Evolutionary conservation across 2,329 filamentous ascomycete species (phyloP).

Genomic region (Colletotrichum sp.): DNA sequence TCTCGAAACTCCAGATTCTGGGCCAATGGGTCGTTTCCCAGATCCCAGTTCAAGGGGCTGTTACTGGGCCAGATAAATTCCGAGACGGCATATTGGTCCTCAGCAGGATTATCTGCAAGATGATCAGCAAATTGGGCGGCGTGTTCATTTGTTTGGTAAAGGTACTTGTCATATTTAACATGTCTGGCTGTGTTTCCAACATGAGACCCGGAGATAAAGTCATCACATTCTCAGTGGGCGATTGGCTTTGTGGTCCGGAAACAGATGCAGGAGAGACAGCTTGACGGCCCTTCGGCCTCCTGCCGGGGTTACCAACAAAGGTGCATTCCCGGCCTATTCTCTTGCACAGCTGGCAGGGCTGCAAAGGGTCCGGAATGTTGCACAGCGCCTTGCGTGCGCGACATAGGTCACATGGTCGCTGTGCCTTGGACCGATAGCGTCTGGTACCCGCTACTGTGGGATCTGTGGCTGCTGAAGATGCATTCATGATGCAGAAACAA

Average conservation of each 20-base stretch:
- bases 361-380: conserved; percentile 29
- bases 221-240: background rate
- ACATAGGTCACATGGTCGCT: conserved; percentile 26
- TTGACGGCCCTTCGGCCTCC: background rate
- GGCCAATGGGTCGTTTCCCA: background rate
- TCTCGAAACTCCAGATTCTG: background rate
- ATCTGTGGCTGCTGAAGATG: background rate
- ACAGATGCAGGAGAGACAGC: background rate
- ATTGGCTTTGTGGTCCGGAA: background rate
- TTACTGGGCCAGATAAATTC: background rate
- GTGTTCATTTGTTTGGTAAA: background rate
- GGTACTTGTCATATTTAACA: background rate
- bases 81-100: background rate
- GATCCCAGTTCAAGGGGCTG: background rate
- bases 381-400: conserved; percentile 28
- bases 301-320: conserved; percentile 25
- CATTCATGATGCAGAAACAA: background rate
- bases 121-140: background rate
- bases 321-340: conserved; percentile 27
- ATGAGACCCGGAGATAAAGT: background rate
- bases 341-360: conserved; percentile 28
- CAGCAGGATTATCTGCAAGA: background rate
- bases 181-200: background rate
- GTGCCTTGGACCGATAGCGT: conserved; percentile 25
- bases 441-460: background rate